A percentile compares a stretch with the other conserved stretches of the same genome.
Conservation (phyloP, 2,329 filamentous ascomycete species). For the Talaromyces amestolkiae region DNA sequence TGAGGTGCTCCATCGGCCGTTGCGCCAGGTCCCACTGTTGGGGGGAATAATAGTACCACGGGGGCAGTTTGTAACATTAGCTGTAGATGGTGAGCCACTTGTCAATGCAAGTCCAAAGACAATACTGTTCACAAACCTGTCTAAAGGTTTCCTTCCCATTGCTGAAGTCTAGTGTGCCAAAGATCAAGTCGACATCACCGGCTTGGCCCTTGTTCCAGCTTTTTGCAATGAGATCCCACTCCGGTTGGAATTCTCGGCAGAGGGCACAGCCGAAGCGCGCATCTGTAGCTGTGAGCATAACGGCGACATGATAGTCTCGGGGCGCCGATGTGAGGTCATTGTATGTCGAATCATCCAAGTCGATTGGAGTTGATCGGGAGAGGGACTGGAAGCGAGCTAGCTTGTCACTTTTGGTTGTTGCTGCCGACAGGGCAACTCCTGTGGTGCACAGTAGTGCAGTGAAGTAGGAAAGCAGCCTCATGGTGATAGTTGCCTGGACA, state of each 20-base stretch:
- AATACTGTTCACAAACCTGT: constrained; percentile 59
- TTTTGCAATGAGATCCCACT: constrained; percentile 82
- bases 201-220: constrained; percentile 86
- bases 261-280: constrained; percentile 78
- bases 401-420: constrained; percentile 62
- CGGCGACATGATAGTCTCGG: constrained; percentile 76
- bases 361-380: constrained; percentile 66
- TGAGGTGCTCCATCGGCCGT: constrained; percentile 65
- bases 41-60: constrained; percentile 81
- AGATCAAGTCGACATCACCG: constrained; percentile 58
- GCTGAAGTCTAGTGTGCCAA: constrained; percentile 81
- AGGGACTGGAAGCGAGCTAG: constrained; percentile 71
- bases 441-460: constrained; percentile 42
- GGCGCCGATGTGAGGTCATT: constrained; percentile 70
- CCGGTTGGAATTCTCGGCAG: constrained; percentile 87
- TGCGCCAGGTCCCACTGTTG: constrained; percentile 78
- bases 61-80: constrained; percentile 92
- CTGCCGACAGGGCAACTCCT: constrained; percentile 29
- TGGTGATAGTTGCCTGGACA: constrained; percentile 19
- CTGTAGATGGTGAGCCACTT: constrained; percentile 48
- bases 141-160: constrained; percentile 83
- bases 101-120: constrained; percentile 5
- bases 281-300: constrained; percentile 86
- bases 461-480: constrained; percentile 33
- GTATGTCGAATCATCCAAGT: constrained; percentile 75